A percentile compares a stretch with the other conserved stretches of the same genome.
phyloP scores from a whole-genome alignment of 164 flowering plant genomes.

The Piper betle region DNA sequence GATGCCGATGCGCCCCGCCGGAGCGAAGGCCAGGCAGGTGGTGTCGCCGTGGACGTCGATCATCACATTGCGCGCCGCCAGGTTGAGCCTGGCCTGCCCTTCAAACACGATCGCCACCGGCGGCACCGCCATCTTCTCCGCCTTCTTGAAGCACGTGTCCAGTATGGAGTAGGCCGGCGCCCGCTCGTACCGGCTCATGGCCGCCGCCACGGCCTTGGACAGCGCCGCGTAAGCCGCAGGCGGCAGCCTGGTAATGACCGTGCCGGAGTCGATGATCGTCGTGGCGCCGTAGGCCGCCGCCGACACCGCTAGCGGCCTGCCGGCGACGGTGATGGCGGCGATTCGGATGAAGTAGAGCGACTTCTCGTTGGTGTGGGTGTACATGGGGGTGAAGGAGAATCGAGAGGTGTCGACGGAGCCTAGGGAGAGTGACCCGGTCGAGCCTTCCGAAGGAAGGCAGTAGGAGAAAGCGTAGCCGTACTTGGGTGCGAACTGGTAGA shows the following conservation, averaged over 20 bases:
- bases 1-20: constrained; percentile 17
- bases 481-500: constrained; percentile 21
- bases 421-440: constrained; percentile 21
- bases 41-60: constrained; percentile 11
- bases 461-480: constrained; percentile 34
- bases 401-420: constrained; percentile 12
- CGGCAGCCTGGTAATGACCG: constrained; percentile 41
- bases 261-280: constrained; percentile 48
- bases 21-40: constrained; percentile 35
- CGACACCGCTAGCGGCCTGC: constrained; percentile 12
- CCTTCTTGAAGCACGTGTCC: constrained; percentile 32
- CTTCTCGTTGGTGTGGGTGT: constrained; percentile 13
- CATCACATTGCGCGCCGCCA: constrained; percentile 5
- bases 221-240: constrained; percentile 19
- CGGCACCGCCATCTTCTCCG: constrained; percentile 12
- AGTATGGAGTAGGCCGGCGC: constrained; percentile 22
- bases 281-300: constrained; percentile 6
- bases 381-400: constrained; percentile 33
- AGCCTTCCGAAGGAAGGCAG: constrained; percentile 31
- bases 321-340: constrained; percentile 19
- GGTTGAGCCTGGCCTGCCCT: constrained; percentile 25
- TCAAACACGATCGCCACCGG: constrained; percentile 18
- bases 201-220: constrained; percentile 11
- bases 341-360: constrained; percentile 26
- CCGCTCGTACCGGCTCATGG: constrained; percentile 17